phyloP scores from a whole-genome alignment of 192 early-diverging fungal genomes.

The Coemansia sp. region DNA sequence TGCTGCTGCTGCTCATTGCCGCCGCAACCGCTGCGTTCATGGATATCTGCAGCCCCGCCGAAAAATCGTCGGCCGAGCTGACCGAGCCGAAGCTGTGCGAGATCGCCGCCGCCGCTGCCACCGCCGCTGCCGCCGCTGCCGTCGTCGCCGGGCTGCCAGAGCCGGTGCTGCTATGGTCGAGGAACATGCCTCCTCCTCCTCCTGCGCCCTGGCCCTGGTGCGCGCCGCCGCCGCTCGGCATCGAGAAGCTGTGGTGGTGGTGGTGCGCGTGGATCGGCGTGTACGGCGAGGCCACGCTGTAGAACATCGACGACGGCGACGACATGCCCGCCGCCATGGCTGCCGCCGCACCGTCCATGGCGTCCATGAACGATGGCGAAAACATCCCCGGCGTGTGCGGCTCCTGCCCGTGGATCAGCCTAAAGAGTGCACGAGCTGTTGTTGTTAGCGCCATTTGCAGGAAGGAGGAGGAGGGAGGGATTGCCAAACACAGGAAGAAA shows the following conservation, averaged over 20 bases:
- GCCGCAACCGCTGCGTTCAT: constrained; percentile 46
- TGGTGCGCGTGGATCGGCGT: constrained; percentile 32
- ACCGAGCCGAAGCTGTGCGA: constrained; percentile 12
- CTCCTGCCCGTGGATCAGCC: constrained; percentile 25
- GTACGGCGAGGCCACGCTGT: constrained; percentile 47
- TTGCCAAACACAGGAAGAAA: no score
- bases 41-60: constrained; percentile 44
- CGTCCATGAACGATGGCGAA: constrained; percentile 69
- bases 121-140: no score
- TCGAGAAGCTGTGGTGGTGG: constrained; percentile 52
- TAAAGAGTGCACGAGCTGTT: no score
- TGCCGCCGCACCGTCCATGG: constrained; percentile 57
- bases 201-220: constrained; percentile 19
- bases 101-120: constrained; percentile 14
- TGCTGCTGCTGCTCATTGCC: constrained; percentile 17
- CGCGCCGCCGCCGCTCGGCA: constrained; percentile 29
- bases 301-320: constrained; percentile 42
- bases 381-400: constrained; percentile 74
- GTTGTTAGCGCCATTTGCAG: no score
- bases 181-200: constrained; percentile 26
- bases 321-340: constrained; percentile 38
- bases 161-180: no score
- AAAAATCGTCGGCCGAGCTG: constrained; percentile 31
- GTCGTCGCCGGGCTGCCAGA: no score
- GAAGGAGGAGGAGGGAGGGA: background rate